These are phyloP conservation scores for Ophiocordyceps camponoti-saundersi DNA, from an alignment of 2,329 filamentous ascomycete genomes.

Conservation along the genomic window DNA sequence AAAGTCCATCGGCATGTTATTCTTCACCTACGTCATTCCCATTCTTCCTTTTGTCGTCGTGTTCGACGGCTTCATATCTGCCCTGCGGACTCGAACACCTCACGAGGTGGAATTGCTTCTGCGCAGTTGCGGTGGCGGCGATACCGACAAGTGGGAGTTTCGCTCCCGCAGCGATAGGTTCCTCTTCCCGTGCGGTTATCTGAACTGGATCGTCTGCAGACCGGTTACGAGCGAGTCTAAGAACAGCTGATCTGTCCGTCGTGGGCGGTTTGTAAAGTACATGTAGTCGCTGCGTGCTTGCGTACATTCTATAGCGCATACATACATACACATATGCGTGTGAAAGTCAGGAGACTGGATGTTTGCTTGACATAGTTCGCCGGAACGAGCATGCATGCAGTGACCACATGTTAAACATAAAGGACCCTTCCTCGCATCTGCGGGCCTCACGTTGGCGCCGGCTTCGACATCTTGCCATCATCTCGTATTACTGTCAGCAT, in stretches of 20 bases:
- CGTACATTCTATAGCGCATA: too few relatives aligned
- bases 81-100: conserved; percentile 47
- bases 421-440: too few relatives aligned
- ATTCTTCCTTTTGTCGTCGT: conserved; percentile 49
- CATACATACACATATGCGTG: too few relatives aligned
- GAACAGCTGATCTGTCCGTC: not conserved
- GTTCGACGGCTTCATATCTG: conserved; percentile 53
- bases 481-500: too few relatives aligned
- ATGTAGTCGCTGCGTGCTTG: too few relatives aligned
- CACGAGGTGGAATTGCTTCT: conserved; percentile 42
- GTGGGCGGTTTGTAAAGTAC: too few relatives aligned
- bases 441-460: too few relatives aligned
- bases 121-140: conserved; percentile 32
- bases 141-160: conserved; percentile 28
- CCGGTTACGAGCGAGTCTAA: not conserved
- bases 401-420: too few relatives aligned
- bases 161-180: conserved; percentile 27
- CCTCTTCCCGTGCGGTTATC: conserved; percentile 31
- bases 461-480: too few relatives aligned
- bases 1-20: conserved; percentile 33
- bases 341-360: too few relatives aligned
- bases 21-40: conserved; percentile 51
- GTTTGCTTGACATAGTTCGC: too few relatives aligned
- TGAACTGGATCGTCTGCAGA: conserved; percentile 33
- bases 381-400: too few relatives aligned